Percentiles rank a stretch among this genome's conserved stretches.
Conservation (phyloP, 176 grass and related monocot genomes). For the Carex scoparia region DNA sequence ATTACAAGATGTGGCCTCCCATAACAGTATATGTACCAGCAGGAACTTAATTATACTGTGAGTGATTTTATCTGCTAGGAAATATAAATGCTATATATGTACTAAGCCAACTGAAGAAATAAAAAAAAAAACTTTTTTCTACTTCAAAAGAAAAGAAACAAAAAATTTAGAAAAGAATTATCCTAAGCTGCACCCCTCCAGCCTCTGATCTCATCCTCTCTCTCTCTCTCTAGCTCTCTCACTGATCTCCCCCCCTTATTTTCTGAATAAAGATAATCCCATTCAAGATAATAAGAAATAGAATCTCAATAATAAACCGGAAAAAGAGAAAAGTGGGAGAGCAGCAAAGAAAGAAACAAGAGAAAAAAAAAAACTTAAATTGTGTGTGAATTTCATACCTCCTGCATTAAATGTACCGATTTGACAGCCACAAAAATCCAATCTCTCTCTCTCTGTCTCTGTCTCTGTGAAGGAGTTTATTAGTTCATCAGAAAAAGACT, state of each 20-base stretch:
- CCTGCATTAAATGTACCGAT: slow-evolving; percentile 50
- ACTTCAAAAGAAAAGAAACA: slow-evolving; percentile 46
- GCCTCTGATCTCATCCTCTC: neutral
- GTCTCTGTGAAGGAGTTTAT: slow-evolving; percentile 4
- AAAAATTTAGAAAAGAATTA: neutral
- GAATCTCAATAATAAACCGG: slow-evolving; percentile 16
- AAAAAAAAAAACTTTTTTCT: slow-evolving; percentile 31
- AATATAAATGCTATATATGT: slow-evolving; percentile 17
- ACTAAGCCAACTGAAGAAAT: neutral
- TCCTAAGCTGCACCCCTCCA: neutral
- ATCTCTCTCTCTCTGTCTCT: slow-evolving; percentile 22
- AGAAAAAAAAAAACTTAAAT: slow-evolving; percentile 38
- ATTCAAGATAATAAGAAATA: slow-evolving; percentile 10
- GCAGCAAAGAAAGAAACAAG: slow-evolving; percentile 43
- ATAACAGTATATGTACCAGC: no score
- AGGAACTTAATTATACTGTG: no score
- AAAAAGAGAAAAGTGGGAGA: slow-evolving; percentile 30
- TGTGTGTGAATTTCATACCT: slow-evolving; percentile 41
- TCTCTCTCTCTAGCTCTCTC: neutral
- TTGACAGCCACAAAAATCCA: slow-evolving; percentile 71
- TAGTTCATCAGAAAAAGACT: slow-evolving; percentile 14
- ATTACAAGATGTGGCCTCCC: no score
- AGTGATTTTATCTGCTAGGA: neutral
- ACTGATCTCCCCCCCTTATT: no score
- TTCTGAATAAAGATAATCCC: slow-evolving; percentile 23